These are phyloP conservation scores for Patellaria atrata DNA, from an alignment of 495 filamentous ascomycete species.

Conservation along the genomic window DNA sequence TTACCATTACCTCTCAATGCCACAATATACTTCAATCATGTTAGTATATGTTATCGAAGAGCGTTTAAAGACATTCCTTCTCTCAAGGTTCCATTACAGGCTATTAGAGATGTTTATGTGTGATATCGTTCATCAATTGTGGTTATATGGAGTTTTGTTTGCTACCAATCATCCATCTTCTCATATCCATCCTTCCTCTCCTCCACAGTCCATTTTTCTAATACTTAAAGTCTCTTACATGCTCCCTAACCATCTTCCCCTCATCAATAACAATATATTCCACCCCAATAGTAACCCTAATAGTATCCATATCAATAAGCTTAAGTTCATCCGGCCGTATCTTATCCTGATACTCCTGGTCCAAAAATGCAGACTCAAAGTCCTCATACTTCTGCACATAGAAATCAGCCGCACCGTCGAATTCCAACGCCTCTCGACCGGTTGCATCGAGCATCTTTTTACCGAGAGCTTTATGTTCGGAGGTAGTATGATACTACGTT, in stretches of 20 bases:
- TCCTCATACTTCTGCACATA: constrained; percentile 10
- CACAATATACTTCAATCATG: no score
- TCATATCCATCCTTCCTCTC: background rate
- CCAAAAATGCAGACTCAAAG: constrained; percentile 12
- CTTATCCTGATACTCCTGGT: constrained; percentile 8
- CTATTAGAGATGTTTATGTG: no score
- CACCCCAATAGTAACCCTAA: constrained; percentile 10
- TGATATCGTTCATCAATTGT: no score
- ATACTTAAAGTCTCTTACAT: constrained; percentile 5
- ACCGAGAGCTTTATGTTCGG: constrained; percentile 9
- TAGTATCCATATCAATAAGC: constrained; percentile 11
- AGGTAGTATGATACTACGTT: constrained; percentile 9
- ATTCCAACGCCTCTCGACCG: constrained; percentile 2
- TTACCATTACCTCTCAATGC: no score
- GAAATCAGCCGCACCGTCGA: constrained; percentile 11
- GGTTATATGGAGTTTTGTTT: no score
- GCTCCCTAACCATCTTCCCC: constrained; percentile 9
- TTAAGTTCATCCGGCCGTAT: constrained; percentile 11
- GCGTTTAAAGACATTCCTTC: no score
- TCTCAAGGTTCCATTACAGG: no score
- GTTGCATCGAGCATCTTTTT: constrained; percentile 8
- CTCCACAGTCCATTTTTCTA: background rate
- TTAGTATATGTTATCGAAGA: no score
- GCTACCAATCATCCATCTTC: background rate
- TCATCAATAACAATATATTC: constrained; percentile 10